These are phyloP conservation scores for Stachybotrys chlorohalonatus DNA, from an alignment of 2,329 filamentous ascomycete species.

Conservation along the genomic window DNA sequence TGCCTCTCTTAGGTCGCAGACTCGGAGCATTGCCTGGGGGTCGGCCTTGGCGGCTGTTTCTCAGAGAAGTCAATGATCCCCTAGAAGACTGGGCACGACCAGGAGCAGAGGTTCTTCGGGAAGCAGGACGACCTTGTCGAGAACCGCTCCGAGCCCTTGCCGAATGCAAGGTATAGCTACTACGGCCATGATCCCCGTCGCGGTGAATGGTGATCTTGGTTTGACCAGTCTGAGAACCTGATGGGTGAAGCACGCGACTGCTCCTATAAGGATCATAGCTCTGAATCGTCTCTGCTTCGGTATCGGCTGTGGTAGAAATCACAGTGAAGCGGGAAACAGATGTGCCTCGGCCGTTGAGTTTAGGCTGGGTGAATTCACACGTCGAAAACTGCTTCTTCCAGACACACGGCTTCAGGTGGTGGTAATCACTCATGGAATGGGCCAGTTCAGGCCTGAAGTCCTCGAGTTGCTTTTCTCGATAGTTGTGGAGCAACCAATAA, in stretches of 20 bases:
- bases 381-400: slow-evolving; percentile 55
- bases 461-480: slow-evolving; percentile 76
- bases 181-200: slow-evolving; percentile 22
- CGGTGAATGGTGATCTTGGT: slow-evolving; percentile 63
- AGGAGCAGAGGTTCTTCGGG: slow-evolving; percentile 17
- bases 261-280: slow-evolving; percentile 83
- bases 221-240: slow-evolving; percentile 44
- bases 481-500: slow-evolving; percentile 75
- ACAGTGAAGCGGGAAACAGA: slow-evolving; percentile 56
- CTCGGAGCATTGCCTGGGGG: slow-evolving; percentile 30
- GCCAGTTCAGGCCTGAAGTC: slow-evolving; percentile 73
- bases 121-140: slow-evolving; percentile 15
- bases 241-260: slow-evolving; percentile 39
- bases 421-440: slow-evolving; percentile 88
- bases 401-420: slow-evolving; percentile 57
- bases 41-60: slow-evolving; percentile 33
- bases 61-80: slow-evolving; percentile 41
- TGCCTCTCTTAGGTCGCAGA: slow-evolving; percentile 40
- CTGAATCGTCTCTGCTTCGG: slow-evolving; percentile 37
- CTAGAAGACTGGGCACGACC: slow-evolving; percentile 22
- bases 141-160: slow-evolving; percentile 26
- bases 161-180: slow-evolving; percentile 15
- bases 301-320: slow-evolving; percentile 51
- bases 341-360: slow-evolving; percentile 37
- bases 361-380: slow-evolving; percentile 44